Evolutionary conservation across 1,284 basidiomycete species (phyloP).

Genomic region (Ustilago tritici): DNA sequence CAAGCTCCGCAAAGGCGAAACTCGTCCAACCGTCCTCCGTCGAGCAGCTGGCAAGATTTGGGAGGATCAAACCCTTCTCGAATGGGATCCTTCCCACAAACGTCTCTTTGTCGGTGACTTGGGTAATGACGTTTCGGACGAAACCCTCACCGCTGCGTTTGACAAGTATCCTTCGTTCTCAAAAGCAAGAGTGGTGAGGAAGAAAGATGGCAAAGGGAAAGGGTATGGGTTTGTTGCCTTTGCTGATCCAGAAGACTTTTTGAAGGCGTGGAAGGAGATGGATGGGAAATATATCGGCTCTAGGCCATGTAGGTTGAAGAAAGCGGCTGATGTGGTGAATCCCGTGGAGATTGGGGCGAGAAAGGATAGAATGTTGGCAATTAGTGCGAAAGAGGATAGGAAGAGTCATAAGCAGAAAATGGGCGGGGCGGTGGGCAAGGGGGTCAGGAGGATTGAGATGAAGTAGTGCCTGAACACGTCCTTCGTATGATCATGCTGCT

Average conservation of each 20-base stretch:
- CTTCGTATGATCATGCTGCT: neutral
- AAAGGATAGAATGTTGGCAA: constrained; percentile 65
- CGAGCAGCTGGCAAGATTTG: constrained; percentile 95
- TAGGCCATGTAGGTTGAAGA: constrained; percentile 66
- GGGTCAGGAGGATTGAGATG: constrained; percentile 49
- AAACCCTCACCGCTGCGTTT: constrained; percentile 90
- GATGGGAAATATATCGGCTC: constrained; percentile 77
- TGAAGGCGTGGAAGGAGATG: constrained; percentile 99
- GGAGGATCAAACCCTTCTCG: constrained; percentile 96
- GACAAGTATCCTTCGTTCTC: constrained; percentile 87
- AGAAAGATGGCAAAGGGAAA: constrained; percentile 84
- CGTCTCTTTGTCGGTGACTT: constrained; percentile 97
- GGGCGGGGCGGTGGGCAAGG: constrained; percentile 66
- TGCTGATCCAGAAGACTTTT: constrained; percentile 96
- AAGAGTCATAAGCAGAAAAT: constrained; percentile 58
- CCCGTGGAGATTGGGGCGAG: constrained; percentile 63
- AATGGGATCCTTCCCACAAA: constrained; percentile 99
- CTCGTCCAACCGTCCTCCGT: constrained; percentile 90
- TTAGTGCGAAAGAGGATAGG: constrained; percentile 58
- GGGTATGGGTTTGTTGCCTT: constrained; percentile 95
- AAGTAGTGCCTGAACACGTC: constrained; percentile 24
- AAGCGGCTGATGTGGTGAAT: constrained; percentile 61
- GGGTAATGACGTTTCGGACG: constrained; percentile 97
- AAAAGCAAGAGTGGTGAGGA: constrained; percentile 95
- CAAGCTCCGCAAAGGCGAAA: constrained; percentile 82